Conservation (phyloP, 2,329 filamentous ascomycete genomes). For the Elsinoe fawcettii region DNA sequence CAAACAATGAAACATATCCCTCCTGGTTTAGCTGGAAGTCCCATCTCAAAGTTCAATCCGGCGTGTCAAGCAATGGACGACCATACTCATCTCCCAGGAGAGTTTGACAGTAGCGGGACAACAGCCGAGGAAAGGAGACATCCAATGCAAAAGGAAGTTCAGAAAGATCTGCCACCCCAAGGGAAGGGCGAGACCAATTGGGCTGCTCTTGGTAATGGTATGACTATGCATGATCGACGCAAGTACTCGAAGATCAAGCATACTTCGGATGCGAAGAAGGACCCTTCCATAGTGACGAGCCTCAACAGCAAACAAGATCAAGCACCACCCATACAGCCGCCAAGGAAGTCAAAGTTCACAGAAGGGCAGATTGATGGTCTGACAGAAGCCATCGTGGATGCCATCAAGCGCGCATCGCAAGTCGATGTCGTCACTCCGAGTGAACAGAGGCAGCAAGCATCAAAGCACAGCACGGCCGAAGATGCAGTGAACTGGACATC, state of each 20-base stretch:
- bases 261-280: not conserved
- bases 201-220: not conserved
- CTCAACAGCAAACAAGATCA: not conserved
- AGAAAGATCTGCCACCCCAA: not conserved
- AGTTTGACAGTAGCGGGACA: not conserved
- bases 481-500: not conserved
- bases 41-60: not conserved
- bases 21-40: not conserved
- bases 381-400: constrained; percentile 2
- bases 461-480: not conserved
- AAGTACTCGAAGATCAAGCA: not conserved
- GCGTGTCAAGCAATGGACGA: not conserved
- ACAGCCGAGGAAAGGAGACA: not conserved
- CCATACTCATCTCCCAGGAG: not conserved
- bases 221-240: not conserved
- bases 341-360: constrained; percentile 3
- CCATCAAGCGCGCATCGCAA: not conserved
- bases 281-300: too few relatives aligned
- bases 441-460: not conserved
- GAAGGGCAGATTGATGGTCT: constrained; percentile 6
- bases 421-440: not conserved
- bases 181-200: not conserved
- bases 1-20: not conserved
- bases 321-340: not conserved
- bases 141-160: not conserved